A percentile compares a stretch with the other conserved stretches of the same genome.
Evolutionary conservation across 139 green algal genomes (phyloP).

Genomic region (Picocystis salinarum): DNA sequence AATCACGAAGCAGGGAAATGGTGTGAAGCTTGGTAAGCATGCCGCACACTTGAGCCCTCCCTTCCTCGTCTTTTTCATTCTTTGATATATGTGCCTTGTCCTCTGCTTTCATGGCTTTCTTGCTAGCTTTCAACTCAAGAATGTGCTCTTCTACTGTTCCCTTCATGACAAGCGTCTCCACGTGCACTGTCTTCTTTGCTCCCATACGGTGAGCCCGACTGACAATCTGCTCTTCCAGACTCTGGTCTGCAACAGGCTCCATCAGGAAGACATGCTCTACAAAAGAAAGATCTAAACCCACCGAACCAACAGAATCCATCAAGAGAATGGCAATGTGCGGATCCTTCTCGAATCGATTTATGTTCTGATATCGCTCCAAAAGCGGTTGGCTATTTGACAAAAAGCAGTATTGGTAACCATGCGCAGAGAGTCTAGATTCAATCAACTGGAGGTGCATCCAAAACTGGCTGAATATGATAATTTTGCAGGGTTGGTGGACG

Average conservation of each 20-base stretch:
- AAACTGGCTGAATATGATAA: conserved; percentile 21
- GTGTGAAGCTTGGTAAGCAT: too few species aligned
- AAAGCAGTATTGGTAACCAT: too few species aligned
- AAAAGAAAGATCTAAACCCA: conserved; percentile 84
- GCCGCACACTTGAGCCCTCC: too few species aligned
- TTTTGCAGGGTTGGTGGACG: too few species aligned
- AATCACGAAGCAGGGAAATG: too few species aligned
- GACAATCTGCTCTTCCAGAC: conserved; percentile 59
- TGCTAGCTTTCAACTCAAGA: conserved; percentile 18
- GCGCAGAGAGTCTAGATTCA: too few species aligned
- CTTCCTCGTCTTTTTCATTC: too few species aligned
- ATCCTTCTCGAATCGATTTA: conserved; percentile 4
- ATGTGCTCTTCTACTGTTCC: conserved; percentile 51
- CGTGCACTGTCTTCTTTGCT: conserved; percentile 29
- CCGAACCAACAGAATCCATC: conserved; percentile 22
- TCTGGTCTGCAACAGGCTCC: conserved; percentile 71
- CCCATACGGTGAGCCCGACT: conserved; percentile 76
- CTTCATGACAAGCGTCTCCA: conserved; percentile 69
- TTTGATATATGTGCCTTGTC: too few species aligned
- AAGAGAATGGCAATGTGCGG: conserved; percentile 6
- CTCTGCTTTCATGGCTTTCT: too few species aligned
- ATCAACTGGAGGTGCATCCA: conserved; percentile 42
- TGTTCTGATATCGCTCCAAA: conserved; percentile 27
- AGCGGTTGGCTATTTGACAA: too few species aligned
- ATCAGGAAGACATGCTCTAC: conserved; percentile 71